These are phyloP conservation scores for Moesziomyces globuligerus DNA, from an alignment of 1,284 basidiomycete genomes.

Conservation along the genomic window DNA sequence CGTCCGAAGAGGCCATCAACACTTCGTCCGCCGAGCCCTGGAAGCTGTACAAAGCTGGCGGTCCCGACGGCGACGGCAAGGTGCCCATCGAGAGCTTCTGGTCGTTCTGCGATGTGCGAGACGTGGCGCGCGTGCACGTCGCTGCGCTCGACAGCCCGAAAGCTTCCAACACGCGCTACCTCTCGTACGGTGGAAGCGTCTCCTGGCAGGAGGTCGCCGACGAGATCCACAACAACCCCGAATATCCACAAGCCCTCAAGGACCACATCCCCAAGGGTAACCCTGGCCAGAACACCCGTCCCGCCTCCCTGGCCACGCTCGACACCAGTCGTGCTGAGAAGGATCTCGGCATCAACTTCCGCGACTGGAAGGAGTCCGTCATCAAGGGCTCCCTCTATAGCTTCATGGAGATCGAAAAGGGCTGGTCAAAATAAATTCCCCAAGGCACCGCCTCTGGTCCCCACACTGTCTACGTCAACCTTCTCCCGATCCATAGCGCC, in stretches of 20 bases:
- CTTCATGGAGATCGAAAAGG: conserved; percentile 47
- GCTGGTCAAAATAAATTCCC: conserved; percentile 9
- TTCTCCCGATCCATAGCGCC: neutral
- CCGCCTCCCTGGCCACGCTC: conserved; percentile 20
- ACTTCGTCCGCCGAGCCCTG: conserved; percentile 30
- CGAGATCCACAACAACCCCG: conserved; percentile 37
- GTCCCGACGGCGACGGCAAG: conserved; percentile 31
- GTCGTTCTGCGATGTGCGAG: conserved; percentile 42
- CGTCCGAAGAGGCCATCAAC: conserved; percentile 38
- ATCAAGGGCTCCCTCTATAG: conserved; percentile 47
- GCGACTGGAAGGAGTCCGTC: conserved; percentile 41
- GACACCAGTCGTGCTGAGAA: conserved; percentile 30
- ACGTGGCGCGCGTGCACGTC: conserved; percentile 42
- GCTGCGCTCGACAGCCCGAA: conserved; percentile 29
- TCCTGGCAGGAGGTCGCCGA: conserved; percentile 44
- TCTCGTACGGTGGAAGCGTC: conserved; percentile 30
- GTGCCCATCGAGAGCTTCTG: conserved; percentile 31
- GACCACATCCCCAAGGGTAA: conserved; percentile 39
- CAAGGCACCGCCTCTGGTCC: neutral
- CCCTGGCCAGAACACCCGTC: conserved; percentile 19
- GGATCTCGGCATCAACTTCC: conserved; percentile 39
- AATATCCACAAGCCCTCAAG: conserved; percentile 34
- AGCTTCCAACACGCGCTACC: conserved; percentile 23
- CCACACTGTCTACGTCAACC: neutral
- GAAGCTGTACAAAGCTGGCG: conserved; percentile 45